Conservation (phyloP, 495 filamentous ascomycete genomes). For the Sabuloglossum arenarium region DNA sequence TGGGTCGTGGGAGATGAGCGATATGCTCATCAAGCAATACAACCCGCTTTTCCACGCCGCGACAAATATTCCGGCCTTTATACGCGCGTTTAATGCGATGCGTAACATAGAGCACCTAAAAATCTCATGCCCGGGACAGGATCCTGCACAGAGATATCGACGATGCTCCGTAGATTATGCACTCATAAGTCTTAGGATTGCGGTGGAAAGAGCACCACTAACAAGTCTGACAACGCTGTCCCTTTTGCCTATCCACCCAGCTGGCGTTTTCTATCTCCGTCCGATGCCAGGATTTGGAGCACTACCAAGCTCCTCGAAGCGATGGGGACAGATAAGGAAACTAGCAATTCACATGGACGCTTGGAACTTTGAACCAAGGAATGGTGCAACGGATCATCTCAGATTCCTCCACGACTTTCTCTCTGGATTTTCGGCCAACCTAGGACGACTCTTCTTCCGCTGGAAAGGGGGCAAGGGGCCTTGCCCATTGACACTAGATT, state of each 20-base stretch:
- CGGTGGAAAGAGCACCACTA: slow-evolving; percentile 44
- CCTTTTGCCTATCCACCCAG: slow-evolving; percentile 44
- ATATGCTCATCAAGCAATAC: slow-evolving; percentile 59
- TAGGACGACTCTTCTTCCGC: slow-evolving; percentile 43
- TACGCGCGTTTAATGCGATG: slow-evolving; percentile 41
- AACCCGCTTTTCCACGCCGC: slow-evolving; percentile 66
- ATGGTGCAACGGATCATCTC: slow-evolving; percentile 42
- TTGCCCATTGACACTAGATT: slow-evolving; percentile 42
- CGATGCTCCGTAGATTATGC: slow-evolving; percentile 64
- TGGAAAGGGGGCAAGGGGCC: slow-evolving; percentile 48
- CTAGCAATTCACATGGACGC: slow-evolving; percentile 46
- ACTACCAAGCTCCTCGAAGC: slow-evolving; percentile 35
- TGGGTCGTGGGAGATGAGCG: slow-evolving; percentile 37
- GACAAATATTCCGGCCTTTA: slow-evolving; percentile 62
- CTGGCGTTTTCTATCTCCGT: slow-evolving; percentile 47
- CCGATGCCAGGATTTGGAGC: slow-evolving; percentile 42
- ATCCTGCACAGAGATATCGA: slow-evolving; percentile 41
- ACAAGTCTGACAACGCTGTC: slow-evolving; percentile 37
- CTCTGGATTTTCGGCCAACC: slow-evolving; percentile 33
- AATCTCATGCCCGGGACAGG: slow-evolving; percentile 50
- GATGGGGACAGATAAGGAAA: slow-evolving; percentile 53
- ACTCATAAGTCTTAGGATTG: slow-evolving; percentile 56
- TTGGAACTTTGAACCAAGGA: slow-evolving; percentile 31
- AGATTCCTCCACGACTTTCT: slow-evolving; percentile 59
- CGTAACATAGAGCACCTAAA: slow-evolving; percentile 44